phyloP scores from a whole-genome alignment of 225 moss, liverwort and hornwort genomes.

The Pseudisothecium myosuroides region DNA sequence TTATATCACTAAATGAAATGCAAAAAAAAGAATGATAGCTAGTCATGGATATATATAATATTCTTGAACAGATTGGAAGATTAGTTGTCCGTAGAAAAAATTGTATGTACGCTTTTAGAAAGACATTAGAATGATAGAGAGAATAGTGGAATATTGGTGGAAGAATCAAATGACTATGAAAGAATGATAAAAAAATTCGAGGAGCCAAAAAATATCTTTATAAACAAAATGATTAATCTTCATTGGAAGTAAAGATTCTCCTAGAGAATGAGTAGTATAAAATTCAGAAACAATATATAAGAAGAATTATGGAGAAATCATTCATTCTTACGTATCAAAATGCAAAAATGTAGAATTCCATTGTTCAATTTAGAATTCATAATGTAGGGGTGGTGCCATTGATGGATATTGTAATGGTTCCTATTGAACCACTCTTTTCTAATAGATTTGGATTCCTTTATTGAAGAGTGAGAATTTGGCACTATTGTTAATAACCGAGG shows the following conservation, averaged over 20 bases:
- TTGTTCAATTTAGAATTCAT: not conserved
- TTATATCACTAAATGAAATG: not conserved
- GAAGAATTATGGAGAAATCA: not conserved
- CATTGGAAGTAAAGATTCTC: no score
- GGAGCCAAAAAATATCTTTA: not conserved
- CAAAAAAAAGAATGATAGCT: not conserved
- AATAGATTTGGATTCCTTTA: not conserved
- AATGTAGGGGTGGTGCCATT: no score
- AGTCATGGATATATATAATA: fast-evolving
- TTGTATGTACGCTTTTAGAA: fast-evolving
- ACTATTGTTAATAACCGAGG: not conserved
- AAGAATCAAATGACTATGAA: not conserved
- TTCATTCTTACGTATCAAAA: not conserved
- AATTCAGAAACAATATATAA: fast-evolving
- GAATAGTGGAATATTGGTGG: not conserved
- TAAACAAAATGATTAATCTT: not conserved
- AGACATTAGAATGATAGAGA: not conserved
- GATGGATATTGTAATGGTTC: not conserved
- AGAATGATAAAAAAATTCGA: not conserved
- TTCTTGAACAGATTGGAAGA: no score
- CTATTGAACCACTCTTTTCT: not conserved
- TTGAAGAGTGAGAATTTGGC: fast-evolving
- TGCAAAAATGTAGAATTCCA: not conserved
- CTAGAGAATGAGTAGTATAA: not conserved
- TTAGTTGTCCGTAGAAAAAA: fast-evolving